Evolutionary conservation across 768 basidiomycete species (phyloP).

Genomic region (Psilocybe sp.): DNA sequence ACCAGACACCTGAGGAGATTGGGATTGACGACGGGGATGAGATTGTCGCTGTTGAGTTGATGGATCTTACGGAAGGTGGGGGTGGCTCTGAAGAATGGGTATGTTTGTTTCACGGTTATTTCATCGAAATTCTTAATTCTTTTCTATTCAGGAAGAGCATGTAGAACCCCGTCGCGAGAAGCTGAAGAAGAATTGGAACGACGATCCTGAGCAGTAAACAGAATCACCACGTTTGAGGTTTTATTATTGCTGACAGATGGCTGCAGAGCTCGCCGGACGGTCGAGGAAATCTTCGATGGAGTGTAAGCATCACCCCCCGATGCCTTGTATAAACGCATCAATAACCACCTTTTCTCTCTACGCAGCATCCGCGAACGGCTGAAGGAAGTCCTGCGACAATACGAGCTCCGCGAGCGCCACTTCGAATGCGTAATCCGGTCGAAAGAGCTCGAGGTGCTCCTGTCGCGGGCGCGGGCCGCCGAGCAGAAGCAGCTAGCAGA

Average conservation of each 20-base stretch:
- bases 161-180: slow-evolving; percentile 63
- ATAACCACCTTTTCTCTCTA: not conserved
- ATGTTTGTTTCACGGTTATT: slow-evolving; percentile 19
- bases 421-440: slow-evolving; percentile 91
- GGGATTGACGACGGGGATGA: slow-evolving; percentile 89
- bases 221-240: not conserved
- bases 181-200: slow-evolving; percentile 79
- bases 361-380: slow-evolving; percentile 78
- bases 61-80: slow-evolving; percentile 80
- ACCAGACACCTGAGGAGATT: slow-evolving; percentile 82
- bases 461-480: slow-evolving; percentile 83
- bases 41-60: slow-evolving; percentile 84
- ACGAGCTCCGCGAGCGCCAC: slow-evolving; percentile 87
- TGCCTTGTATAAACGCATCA: not conserved
- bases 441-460: slow-evolving; percentile 85
- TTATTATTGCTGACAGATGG: slow-evolving; percentile 5
- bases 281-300: slow-evolving; percentile 83
- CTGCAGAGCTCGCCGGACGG: slow-evolving; percentile 65
- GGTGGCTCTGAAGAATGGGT: slow-evolving; percentile 62
- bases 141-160: slow-evolving; percentile 53
- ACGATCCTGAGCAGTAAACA: slow-evolving; percentile 71
- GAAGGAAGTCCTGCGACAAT: slow-evolving; percentile 84
- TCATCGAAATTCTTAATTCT: not conserved
- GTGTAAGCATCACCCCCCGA: slow-evolving; percentile 54
- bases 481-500: slow-evolving; percentile 85